Conservation (phyloP, 75 land plant genomes). For the Pinus taeda region DNA sequence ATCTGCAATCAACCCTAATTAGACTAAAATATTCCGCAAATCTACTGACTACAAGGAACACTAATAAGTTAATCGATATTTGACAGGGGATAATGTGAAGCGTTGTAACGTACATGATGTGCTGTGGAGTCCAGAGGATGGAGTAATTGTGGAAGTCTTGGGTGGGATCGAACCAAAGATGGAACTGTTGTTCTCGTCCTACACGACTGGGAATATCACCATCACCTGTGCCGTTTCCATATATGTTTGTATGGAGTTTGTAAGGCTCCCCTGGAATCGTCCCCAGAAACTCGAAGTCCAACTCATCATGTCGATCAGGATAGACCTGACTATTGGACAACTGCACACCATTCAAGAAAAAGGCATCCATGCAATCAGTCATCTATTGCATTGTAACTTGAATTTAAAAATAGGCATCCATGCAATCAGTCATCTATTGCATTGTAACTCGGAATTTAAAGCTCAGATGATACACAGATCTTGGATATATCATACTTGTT, state of each 20-base stretch:
- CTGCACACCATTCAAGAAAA: neutral
- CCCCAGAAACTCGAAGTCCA: slow-evolving; percentile 1
- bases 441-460: no score
- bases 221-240: slow-evolving; percentile 28
- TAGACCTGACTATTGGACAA: slow-evolving; percentile 6
- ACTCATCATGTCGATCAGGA: neutral
- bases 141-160: slow-evolving; percentile 30
- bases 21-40: no score
- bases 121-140: slow-evolving; percentile 34
- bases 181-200: slow-evolving; percentile 36
- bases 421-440: no score
- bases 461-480: no score
- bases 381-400: no score
- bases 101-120: slow-evolving; percentile 25
- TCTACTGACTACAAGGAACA: no score
- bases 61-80: no score
- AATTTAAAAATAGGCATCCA: no score
- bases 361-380: neutral
- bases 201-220: neutral
- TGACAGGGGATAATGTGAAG: no score
- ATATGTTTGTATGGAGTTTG: neutral
- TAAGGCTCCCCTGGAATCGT: slow-evolving; percentile 2
- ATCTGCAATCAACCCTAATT: no score
- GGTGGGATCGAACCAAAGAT: slow-evolving; percentile 52
- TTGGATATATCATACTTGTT: no score